Conservation (phyloP, 225 moss, liverwort and hornwort genomes). For the Marchantia paleacea region DNA sequence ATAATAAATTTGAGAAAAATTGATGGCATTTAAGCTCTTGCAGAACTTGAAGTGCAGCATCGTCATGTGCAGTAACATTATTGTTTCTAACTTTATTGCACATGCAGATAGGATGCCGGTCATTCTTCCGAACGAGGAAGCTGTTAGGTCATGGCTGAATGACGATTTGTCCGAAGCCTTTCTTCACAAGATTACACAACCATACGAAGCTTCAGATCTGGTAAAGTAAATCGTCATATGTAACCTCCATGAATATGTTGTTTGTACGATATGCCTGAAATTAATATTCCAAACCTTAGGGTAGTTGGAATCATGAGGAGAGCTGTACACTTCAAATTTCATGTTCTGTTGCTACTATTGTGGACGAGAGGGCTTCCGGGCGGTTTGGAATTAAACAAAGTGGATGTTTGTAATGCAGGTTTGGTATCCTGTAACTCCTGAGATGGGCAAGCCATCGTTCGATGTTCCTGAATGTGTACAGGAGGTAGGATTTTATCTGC, state of each 20-base stretch:
- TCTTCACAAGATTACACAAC: slow-evolving; percentile 71
- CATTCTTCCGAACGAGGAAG: slow-evolving; percentile 58
- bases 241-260: background rate
- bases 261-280: background rate
- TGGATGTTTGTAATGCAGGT: slow-evolving; percentile 45
- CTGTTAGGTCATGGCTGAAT: slow-evolving; percentile 70
- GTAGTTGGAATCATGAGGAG: no score
- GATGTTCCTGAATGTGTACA: slow-evolving; percentile 78
- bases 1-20: background rate
- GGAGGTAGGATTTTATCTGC: slow-evolving; percentile 50
- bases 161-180: slow-evolving; percentile 62
- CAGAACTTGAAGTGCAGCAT: background rate
- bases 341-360: background rate
- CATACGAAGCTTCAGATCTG: slow-evolving; percentile 83
- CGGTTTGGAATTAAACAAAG: background rate
- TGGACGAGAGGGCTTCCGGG: background rate
- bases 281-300: no score
- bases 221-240: slow-evolving; percentile 32
- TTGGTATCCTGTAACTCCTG: slow-evolving; percentile 91
- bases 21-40: background rate
- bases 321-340: no score
- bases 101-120: slow-evolving; percentile 95
- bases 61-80: background rate
- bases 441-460: slow-evolving; percentile 80
- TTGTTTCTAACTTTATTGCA: background rate